Evolutionary conservation across 495 filamentous ascomycete genomes (phyloP).

Genomic region (Aspergillus saccharolyticus): DNA sequence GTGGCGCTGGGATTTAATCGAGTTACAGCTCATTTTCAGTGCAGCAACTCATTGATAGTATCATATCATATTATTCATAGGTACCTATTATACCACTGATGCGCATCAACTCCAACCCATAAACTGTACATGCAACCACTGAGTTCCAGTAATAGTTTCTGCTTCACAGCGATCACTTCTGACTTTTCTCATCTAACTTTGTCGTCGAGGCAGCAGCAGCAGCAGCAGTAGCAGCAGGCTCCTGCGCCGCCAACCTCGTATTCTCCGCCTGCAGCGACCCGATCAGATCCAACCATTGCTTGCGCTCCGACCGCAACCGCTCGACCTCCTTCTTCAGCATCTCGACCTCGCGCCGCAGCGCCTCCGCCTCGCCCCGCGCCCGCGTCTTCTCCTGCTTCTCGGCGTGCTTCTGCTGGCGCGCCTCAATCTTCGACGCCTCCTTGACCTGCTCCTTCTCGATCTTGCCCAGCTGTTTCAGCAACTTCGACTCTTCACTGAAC

Average conservation of each 20-base stretch:
- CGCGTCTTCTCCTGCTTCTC: constrained; percentile 56
- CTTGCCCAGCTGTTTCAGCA: constrained; percentile 36
- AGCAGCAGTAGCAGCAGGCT: neutral
- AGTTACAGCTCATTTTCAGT: too few relatives aligned
- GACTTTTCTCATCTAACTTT: neutral
- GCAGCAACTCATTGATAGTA: too few relatives aligned
- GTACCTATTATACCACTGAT: too few relatives aligned
- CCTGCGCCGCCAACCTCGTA: constrained; percentile 27
- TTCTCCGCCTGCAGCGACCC: constrained; percentile 64
- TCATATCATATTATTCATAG: too few relatives aligned
- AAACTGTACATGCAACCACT: too few relatives aligned
- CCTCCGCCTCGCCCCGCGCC: constrained; percentile 40
- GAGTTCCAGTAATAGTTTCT: too few relatives aligned
- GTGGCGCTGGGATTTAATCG: too few relatives aligned
- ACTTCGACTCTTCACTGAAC: constrained; percentile 33
- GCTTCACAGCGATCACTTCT: neutral
- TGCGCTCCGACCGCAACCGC: constrained; percentile 52
- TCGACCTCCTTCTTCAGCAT: constrained; percentile 51
- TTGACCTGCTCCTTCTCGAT: constrained; percentile 38
- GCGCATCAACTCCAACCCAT: too few relatives aligned
- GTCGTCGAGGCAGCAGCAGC: too few relatives aligned
- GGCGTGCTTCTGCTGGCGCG: constrained; percentile 48
- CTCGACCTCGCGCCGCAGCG: constrained; percentile 51
- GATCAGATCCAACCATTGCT: constrained; percentile 58
- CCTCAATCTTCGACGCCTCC: constrained; percentile 39